Evolutionary conservation across 2,329 filamentous ascomycete genomes (phyloP).

Genomic region (Exophiala sp.): DNA sequence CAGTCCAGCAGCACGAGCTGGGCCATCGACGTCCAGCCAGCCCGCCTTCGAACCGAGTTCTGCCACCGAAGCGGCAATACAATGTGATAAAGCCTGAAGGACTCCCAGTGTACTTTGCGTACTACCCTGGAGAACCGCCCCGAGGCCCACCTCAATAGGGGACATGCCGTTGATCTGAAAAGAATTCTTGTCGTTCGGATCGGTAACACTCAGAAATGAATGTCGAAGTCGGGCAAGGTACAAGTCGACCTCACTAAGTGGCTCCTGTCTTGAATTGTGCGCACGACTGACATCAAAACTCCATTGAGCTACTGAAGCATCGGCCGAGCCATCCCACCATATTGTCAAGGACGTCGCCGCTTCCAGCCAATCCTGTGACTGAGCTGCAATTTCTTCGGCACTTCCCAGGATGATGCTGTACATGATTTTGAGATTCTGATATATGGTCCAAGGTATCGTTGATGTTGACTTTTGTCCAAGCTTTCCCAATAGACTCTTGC

Average conservation of each 20-base stretch:
- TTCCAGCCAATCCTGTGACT: conserved; percentile 88
- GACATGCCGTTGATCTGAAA: conserved; percentile 75
- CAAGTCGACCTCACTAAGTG: conserved; percentile 50
- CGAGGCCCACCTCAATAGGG: conserved; percentile 74
- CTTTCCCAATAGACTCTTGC: conserved; percentile 12
- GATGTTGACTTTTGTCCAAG: conserved; percentile 16
- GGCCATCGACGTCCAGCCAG: conserved; percentile 61
- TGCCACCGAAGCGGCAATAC: conserved; percentile 71
- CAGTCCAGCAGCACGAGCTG: conserved; percentile 54
- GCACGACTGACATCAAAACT: conserved; percentile 46
- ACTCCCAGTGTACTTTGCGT: conserved; percentile 71
- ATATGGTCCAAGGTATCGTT: conserved; percentile 51
- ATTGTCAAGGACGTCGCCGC: conserved; percentile 76
- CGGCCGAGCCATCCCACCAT: conserved; percentile 87
- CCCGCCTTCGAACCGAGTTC: conserved; percentile 80
- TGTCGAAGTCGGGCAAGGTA: conserved; percentile 72
- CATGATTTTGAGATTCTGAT: conserved; percentile 74
- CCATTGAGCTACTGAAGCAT: conserved; percentile 44
- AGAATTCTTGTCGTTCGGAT: conserved; percentile 56
- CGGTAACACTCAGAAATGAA: conserved; percentile 64
- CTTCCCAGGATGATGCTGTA: conserved; percentile 79
- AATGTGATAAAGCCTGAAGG: conserved; percentile 74
- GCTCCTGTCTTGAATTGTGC: conserved; percentile 29
- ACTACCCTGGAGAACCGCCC: conserved; percentile 78
- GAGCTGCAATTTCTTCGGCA: conserved; percentile 68